Evolutionary conservation across 768 basidiomycete genomes (phyloP).

Genomic region (Trametopsis cervina): DNA sequence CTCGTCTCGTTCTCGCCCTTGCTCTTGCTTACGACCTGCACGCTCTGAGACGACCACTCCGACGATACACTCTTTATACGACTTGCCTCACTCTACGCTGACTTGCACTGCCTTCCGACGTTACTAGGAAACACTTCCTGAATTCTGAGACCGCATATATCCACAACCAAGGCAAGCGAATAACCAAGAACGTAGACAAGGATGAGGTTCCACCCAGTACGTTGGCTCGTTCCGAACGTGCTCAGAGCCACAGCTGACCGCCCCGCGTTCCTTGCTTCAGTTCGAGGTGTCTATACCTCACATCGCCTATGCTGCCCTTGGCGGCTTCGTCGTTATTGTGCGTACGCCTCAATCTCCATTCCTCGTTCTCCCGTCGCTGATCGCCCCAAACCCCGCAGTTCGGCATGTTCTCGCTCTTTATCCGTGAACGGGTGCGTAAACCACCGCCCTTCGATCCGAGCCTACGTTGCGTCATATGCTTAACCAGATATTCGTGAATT

Average conservation of each 20-base stretch:
- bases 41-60: no score
- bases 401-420: conserved; percentile 90
- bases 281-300: conserved; percentile 67
- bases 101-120: no score
- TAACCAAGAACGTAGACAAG: no score
- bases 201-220: conserved; percentile 14
- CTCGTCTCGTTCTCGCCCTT: no score
- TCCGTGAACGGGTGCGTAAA: conserved; percentile 77
- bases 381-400: conserved; percentile 42
- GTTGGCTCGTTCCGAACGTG: background rate
- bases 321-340: conserved; percentile 75
- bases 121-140: no score
- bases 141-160: no score
- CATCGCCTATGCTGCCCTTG: conserved; percentile 71
- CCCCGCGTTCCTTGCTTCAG: conserved; percentile 14
- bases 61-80: no score
- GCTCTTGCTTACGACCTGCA: no score
- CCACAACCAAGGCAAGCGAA: no score
- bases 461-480: no score
- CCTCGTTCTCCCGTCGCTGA: background rate
- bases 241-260: background rate
- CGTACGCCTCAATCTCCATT: conserved; percentile 20
- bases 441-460: no score
- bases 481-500: conserved; percentile 1
- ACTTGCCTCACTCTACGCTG: no score